A percentile compares a stretch with the other conserved stretches of the same genome.
Conservation (phyloP, 2,329 filamentous ascomycete genomes). For the Apiospora pterosperma region DNA sequence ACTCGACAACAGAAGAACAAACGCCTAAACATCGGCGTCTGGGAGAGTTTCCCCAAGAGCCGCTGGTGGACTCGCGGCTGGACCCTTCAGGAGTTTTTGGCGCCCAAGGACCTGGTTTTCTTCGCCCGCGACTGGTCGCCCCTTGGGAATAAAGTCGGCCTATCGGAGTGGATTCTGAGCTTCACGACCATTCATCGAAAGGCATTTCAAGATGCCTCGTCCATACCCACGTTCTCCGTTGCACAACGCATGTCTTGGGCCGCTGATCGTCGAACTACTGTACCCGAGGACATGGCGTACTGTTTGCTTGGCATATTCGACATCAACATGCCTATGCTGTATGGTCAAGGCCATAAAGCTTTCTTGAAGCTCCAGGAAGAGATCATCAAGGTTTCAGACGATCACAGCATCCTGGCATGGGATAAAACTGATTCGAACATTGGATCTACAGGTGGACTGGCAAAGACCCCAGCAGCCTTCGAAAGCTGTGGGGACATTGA, state of each 20-base stretch:
- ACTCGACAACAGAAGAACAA: not conserved
- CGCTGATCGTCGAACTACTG: constrained; percentile 26
- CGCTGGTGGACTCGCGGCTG: not conserved
- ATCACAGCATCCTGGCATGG: constrained; percentile 29
- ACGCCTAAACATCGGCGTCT: not conserved
- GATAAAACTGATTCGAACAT: not conserved
- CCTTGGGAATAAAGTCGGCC: constrained; percentile 6
- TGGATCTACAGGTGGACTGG: not conserved
- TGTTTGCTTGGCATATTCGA: constrained; percentile 41
- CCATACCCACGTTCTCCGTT: constrained; percentile 19
- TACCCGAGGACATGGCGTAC: constrained; percentile 40
- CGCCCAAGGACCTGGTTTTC: constrained; percentile 20
- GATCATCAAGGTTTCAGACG: constrained; percentile 27
- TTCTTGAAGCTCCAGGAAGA: constrained; percentile 31
- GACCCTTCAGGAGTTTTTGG: not conserved
- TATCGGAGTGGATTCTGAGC: not conserved
- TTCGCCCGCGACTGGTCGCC: constrained; percentile 12
- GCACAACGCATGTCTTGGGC: constrained; percentile 39
- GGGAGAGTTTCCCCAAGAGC: not conserved
- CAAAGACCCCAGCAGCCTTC: not conserved
- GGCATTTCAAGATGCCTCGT: constrained; percentile 12
- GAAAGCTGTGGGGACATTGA: not conserved
- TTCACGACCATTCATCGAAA: constrained; percentile 19
- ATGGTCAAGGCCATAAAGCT: constrained; percentile 33
- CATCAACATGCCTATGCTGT: constrained; percentile 40